Conservation (phyloP, 2,329 filamentous ascomycete species). For the Scedosporium aurantiacum region DNA sequence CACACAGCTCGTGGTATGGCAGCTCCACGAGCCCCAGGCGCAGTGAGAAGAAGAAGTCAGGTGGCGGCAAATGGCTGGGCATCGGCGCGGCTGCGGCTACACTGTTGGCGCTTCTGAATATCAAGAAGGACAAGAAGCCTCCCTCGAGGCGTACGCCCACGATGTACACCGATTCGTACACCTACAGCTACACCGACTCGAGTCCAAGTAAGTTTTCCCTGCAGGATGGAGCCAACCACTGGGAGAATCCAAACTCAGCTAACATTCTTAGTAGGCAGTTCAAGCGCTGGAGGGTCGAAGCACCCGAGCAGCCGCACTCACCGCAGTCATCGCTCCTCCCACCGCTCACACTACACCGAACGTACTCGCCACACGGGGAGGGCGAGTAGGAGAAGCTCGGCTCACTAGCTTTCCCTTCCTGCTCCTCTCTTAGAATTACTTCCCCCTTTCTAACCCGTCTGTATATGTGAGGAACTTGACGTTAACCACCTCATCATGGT, state of each 20-base stretch:
- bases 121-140: slow-evolving; percentile 38
- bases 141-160: slow-evolving; percentile 30
- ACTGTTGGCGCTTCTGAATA: slow-evolving; percentile 41
- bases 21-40: slow-evolving; percentile 33
- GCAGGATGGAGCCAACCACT: slow-evolving; percentile 8
- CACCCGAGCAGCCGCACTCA: neutral
- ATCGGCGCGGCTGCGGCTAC: slow-evolving; percentile 40
- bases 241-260: slow-evolving; percentile 1
- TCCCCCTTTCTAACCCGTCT: neutral
- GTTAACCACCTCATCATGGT: neutral
- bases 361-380: slow-evolving; percentile 5
- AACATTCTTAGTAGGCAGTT: slow-evolving; percentile 10
- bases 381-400: neutral
- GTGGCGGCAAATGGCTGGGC: slow-evolving; percentile 41
- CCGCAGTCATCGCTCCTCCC: neutral
- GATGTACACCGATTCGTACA: slow-evolving; percentile 40
- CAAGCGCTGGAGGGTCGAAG: slow-evolving; percentile 12
- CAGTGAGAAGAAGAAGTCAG: slow-evolving; percentile 38
- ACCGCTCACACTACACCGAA: slow-evolving; percentile 10
- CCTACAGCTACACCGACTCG: slow-evolving; percentile 38
- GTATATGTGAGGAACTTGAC: neutral
- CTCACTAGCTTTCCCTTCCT: slow-evolving; percentile 14
- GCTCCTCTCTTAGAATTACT: neutral
- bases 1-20: slow-evolving; percentile 47
- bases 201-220: slow-evolving; percentile 37